Evolutionary conservation across 1,284 basidiomycete genomes (phyloP), one percentile per base, ranked within the genome.

Genomic region (Tranzscheliella williamsii): DNA sequence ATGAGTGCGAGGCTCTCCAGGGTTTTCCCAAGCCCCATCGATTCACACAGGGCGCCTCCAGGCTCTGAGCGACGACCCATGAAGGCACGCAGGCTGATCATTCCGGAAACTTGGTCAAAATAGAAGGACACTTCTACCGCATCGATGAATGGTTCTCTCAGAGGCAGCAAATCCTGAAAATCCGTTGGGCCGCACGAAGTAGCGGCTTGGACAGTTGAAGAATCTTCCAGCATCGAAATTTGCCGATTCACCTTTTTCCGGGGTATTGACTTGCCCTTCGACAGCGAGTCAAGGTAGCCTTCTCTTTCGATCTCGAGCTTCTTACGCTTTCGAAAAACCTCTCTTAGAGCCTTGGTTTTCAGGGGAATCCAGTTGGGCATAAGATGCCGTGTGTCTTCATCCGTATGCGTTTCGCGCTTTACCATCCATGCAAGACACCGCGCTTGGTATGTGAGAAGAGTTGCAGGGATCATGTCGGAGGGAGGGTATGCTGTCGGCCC

Each of bases 21-120:
- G 24, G 64, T 58, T 48, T 70, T 70, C 2, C 67, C 67, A 2
- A 70, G 49, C 0, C 67, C 67, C 58, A 70, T 62, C 22, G 56
- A 48, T n/a, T 70, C 67, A 38, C 58, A 63, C n/a, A 70, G 67
- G 5, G 50, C 58, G 11, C 64, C 67, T 24, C 67, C 67, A 9
- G 64, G 57, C 43, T 67, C 63, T 26, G 42, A 43, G 6, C 11
- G 38, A 17, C 55, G 54, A 35, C 65, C 51, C 4, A 37, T 37
- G 39, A 65, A 68, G 23, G 47, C 48, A 24, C 56, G 47, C 13
- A 61, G 42, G 21, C 45, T 62, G 21, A 56, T 29, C 45, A 55
- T 41, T 23, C 65, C 65, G 3, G 65, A 60, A n/a, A 57, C 40
- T 8, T 54, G 46, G 29, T 68, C 65, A 26, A 49, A 54, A 44